A percentile compares a stretch with the other conserved stretches of the same genome.
phyloP scores from a whole-genome alignment of 345 rosid species.

The Hevea brasiliensis region DNA sequence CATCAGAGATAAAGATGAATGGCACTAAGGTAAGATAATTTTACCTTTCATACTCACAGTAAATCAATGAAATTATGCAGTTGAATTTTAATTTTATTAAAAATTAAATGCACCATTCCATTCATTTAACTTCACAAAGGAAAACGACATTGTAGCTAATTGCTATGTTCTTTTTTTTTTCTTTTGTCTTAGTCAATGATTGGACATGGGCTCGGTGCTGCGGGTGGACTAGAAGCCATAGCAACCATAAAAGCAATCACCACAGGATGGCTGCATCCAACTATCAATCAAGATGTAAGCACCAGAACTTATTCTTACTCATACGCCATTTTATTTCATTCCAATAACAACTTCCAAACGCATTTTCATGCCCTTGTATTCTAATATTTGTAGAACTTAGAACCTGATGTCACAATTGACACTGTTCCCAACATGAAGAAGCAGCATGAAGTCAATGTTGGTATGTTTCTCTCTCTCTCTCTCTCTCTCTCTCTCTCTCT shows the following conservation, averaged over 20 bases:
- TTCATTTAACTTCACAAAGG: not conserved
- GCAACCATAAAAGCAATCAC: constrained; percentile 68
- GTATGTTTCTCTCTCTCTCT: too few species aligned
- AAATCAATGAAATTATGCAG: not conserved
- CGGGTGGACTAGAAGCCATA: constrained; percentile 70
- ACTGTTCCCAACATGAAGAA: constrained; percentile 65
- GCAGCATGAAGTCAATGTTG: constrained; percentile 53
- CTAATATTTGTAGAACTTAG: constrained; percentile 43
- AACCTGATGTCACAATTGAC: constrained; percentile 55
- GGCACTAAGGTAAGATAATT: constrained; percentile 54
- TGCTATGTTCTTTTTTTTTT: not conserved
- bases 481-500: too few species aligned
- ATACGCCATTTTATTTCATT: not conserved
- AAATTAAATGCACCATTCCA: not conserved
- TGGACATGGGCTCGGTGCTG: constrained; percentile 71
- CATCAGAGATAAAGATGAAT: constrained; percentile 69
- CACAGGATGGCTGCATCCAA: constrained; percentile 72
- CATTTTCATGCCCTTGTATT: not conserved
- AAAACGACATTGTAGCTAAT: not conserved
- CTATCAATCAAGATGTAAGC: constrained; percentile 66
- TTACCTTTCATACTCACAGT: too few species aligned
- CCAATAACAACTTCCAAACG: not conserved
- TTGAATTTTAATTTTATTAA: too few species aligned
- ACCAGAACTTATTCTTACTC: not conserved
- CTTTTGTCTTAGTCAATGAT: constrained; percentile 50